Evolutionary conservation across 2,329 filamentous ascomycete species (phyloP).

Genomic region (Tolypocladium pustulatum): DNA sequence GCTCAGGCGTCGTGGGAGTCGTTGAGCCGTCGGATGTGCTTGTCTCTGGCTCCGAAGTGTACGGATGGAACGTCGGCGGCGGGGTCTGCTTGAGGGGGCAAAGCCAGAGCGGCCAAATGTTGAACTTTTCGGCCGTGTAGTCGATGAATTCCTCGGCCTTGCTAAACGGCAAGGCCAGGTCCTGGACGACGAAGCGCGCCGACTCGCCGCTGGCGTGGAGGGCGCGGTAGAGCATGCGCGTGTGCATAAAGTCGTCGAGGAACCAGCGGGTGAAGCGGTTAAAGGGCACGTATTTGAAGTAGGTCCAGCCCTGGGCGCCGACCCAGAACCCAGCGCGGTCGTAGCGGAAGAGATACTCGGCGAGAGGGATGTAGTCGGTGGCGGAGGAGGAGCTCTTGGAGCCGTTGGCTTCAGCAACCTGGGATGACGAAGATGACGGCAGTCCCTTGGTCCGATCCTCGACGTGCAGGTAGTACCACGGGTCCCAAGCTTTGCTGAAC

Average conservation of each 20-base stretch:
- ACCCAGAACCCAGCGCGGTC: conserved; percentile 70
- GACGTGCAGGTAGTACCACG: conserved; percentile 70
- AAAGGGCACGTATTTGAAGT: conserved; percentile 57
- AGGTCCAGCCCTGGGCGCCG: conserved; percentile 52
- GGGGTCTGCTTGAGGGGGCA: conserved; percentile 40
- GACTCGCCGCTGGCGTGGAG: conserved; percentile 57
- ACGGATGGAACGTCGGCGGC: conserved; percentile 45
- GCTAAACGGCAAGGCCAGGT: conserved; percentile 48
- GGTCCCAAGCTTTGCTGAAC: conserved; percentile 49
- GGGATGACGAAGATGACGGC: not conserved
- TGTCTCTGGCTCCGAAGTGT: conserved; percentile 26
- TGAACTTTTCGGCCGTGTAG: conserved; percentile 39
- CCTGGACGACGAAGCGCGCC: conserved; percentile 57
- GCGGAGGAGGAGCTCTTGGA: conserved; percentile 5
- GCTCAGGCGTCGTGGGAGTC: conserved; percentile 8
- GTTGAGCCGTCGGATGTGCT: conserved; percentile 4
- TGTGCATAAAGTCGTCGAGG: conserved; percentile 63
- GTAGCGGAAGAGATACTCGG: conserved; percentile 68
- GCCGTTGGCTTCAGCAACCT: conserved; percentile 8
- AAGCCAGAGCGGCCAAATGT: conserved; percentile 51
- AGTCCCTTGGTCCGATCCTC: conserved; percentile 28
- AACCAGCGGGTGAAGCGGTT: conserved; percentile 55
- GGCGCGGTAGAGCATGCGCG: conserved; percentile 63
- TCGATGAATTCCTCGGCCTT: conserved; percentile 41
- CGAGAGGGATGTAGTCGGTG: conserved; percentile 52